Evolutionary conservation across 805 yeast species (phyloP).

Genomic region (Saccharomycopsis capsularis): DNA sequence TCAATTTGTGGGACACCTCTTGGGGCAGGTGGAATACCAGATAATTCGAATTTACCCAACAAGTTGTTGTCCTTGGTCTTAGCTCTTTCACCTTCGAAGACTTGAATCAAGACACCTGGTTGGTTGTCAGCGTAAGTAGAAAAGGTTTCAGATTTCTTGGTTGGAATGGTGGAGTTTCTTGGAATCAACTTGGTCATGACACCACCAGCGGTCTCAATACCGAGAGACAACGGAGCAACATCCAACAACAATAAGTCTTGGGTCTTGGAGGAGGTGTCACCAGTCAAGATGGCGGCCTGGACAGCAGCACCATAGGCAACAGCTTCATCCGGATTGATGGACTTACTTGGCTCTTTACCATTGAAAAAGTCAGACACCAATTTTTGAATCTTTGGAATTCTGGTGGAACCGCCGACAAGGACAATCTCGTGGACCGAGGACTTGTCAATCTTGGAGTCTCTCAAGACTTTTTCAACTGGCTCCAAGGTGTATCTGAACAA

Average conservation of each 20-base stretch:
- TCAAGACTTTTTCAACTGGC: conserved; percentile 91
- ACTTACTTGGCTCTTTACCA: conserved; percentile 94
- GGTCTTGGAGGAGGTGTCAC: conserved; percentile 93
- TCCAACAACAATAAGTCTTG: conserved; percentile 90
- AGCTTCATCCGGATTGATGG: conserved; percentile 97
- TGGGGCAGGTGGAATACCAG: conserved; percentile 98
- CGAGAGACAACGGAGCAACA: conserved; percentile 94
- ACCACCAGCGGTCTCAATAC: conserved; percentile 99
- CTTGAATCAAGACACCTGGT: conserved; percentile 97
- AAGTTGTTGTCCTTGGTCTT: conserved; percentile 93
- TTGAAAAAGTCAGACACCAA: conserved; percentile 93
- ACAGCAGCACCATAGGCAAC: conserved; percentile 99
- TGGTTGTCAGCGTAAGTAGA: conserved; percentile 97
- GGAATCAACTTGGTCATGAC: conserved; percentile 96
- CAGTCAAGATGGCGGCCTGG: conserved; percentile 93
- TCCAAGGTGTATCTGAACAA: conserved; percentile 89
- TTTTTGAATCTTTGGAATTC: conserved; percentile 96
- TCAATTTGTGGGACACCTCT: conserved; percentile 98
- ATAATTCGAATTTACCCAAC: conserved; percentile 93
- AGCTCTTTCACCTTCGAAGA: conserved; percentile 97
- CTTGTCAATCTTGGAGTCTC: conserved; percentile 86
- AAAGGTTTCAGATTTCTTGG: conserved; percentile 94
- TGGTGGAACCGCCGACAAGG: conserved; percentile 95
- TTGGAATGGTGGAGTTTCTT: conserved; percentile 94
- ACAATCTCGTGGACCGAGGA: conserved; percentile 86